Evolutionary conservation across 2,329 filamentous ascomycete species (phyloP).

Genomic region (Diaporthe eres): DNA sequence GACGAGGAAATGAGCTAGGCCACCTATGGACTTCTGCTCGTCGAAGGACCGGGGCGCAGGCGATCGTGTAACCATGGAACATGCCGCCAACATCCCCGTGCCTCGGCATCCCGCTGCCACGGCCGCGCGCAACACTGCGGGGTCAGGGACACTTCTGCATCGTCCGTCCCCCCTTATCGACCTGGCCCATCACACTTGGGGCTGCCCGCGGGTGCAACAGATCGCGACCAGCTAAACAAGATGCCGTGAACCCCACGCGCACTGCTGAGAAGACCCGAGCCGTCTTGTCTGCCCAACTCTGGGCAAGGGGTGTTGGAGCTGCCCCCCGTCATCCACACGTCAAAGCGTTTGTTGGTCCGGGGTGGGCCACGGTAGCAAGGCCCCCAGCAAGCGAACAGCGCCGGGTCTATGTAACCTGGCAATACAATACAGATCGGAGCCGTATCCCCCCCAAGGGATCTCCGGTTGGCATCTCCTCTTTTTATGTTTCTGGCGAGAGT

Average conservation of each 20-base stretch:
- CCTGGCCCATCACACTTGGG: neutral
- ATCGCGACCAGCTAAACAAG: neutral
- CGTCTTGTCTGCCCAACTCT: neutral
- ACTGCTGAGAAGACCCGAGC: too few relatives aligned
- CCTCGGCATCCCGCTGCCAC: constrained; percentile 1
- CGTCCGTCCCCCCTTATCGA: neutral
- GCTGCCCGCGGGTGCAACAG: neutral
- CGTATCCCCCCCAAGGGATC: neutral
- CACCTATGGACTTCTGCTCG: neutral
- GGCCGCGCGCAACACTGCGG: constrained; percentile 16
- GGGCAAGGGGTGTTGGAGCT: neutral
- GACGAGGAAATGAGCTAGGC: neutral
- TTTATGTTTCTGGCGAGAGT: neutral
- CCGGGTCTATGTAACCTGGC: neutral
- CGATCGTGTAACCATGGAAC: neutral
- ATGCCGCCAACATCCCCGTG: neutral
- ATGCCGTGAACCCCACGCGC: neutral
- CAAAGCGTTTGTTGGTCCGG: neutral
- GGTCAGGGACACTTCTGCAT: neutral
- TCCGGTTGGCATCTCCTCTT: neutral
- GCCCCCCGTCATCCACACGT: neutral
- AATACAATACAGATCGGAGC: constrained; percentile 1
- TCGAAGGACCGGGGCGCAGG: neutral
- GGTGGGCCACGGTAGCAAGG: neutral
- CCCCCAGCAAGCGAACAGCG: neutral